Evolutionary conservation across 768 basidiomycete genomes (phyloP), one percentile per base, ranked within the genome.

Genomic region (Rickenella mellea): DNA sequence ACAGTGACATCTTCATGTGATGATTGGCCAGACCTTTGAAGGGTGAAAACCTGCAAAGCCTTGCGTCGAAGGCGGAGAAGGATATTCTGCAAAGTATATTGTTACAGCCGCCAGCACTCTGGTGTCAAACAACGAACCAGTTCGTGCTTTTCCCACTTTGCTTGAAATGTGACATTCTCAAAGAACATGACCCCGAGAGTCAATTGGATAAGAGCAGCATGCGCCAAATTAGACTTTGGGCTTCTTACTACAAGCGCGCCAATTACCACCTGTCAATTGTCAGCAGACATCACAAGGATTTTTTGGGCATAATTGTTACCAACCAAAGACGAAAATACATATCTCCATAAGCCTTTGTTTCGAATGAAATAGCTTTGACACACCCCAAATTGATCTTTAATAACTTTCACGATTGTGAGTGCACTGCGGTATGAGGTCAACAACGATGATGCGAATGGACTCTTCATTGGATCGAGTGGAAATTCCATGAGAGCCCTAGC

Each of bases 251-350:
- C 33, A 31, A 83, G 79, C 31, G 68, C 67, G 12, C 80, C 82
- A 11, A 83, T 72, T 33, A 83, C 79, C 25, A 83, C 68, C 33
- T 36, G 15, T 10, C 11, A 36, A 15, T 15, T n/a, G n/a, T n/a
- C n/a, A n/a, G n/a, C n/a, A n/a, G n/a, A n/a, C n/a, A n/a, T n/a
- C n/a, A n/a, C n/a, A n/a, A n/a, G n/a, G n/a, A n/a, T n/a, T n/a
- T n/a, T n/a, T n/a, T n/a, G n/a, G n/a, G n/a, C n/a, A n/a, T n/a
- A n/a, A n/a, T n/a, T 24, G 37, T 41, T 26, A 59, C 74, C 50
- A 57, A 82, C 81, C 27, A 77, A 68, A 53, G 79, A 81, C 4
- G 78, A 83, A 55, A 82, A 83, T 2, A 80, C 78, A 54, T 83
- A 79, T 6, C 77, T 80, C 45, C 80, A 79, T 39, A 79, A 58